Conservation (phyloP, 345 rosid species). For the Populus davidiana region DNA sequence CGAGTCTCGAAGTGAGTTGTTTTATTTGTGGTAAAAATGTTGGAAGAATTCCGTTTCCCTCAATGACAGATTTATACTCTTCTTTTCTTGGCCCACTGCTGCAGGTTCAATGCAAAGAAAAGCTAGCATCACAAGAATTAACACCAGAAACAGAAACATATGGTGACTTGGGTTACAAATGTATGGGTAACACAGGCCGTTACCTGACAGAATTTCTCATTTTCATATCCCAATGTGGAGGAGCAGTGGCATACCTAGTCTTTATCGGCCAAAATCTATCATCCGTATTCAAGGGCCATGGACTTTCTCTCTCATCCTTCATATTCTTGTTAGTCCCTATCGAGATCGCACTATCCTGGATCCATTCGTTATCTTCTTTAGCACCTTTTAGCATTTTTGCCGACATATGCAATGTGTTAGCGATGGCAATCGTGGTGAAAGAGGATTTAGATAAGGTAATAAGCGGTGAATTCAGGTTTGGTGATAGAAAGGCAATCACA, state of each 20-base stretch:
- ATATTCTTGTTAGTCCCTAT: conserved; percentile 72
- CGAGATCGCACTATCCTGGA: conserved; percentile 73
- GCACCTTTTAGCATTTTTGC: conserved; percentile 90
- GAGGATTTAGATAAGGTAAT: conserved; percentile 54
- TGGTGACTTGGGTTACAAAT: conserved; percentile 76
- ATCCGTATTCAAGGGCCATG: conserved; percentile 46
- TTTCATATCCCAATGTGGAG: conserved; percentile 79
- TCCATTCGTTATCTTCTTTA: conserved; percentile 62
- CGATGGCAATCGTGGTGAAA: conserved; percentile 72
- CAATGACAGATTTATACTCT: not conserved
- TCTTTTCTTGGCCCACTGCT: not conserved
- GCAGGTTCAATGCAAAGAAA: conserved; percentile 73
- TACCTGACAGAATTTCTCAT: conserved; percentile 73
- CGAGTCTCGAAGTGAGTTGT: too few species aligned
- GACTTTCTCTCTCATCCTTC: conserved; percentile 38
- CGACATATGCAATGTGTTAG: conserved; percentile 63
- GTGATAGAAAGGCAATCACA: conserved; percentile 62
- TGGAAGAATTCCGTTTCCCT: not conserved
- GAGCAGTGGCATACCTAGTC: conserved; percentile 73
- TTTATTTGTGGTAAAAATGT: too few species aligned
- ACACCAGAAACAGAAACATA: conserved; percentile 57
- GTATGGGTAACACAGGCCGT: conserved; percentile 72
- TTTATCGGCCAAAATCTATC: conserved; percentile 85
- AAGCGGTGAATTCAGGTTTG: conserved; percentile 62
- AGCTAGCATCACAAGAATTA: conserved; percentile 51